Conservation (phyloP, 108 stramenopile species). For the Craspedostauros australis region DNA sequence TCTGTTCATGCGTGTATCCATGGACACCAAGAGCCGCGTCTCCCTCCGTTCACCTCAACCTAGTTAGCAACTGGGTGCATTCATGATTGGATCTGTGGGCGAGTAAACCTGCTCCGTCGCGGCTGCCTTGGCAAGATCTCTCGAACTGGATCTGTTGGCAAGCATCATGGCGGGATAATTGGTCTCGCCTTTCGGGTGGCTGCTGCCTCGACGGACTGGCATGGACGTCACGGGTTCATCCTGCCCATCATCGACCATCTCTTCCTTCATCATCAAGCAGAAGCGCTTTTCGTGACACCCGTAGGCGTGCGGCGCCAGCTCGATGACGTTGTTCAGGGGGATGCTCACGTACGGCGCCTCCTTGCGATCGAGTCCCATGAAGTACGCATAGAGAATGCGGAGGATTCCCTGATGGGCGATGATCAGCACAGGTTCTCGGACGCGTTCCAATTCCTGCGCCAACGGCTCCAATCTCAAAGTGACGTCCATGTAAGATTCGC, state of each 20-base stretch:
- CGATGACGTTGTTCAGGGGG: constrained; percentile 96
- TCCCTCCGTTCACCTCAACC: no score
- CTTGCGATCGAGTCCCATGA: constrained; percentile 92
- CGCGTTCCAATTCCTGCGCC: constrained; percentile 97
- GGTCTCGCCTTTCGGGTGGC: constrained; percentile 7
- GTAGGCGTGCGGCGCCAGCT: constrained; percentile 93
- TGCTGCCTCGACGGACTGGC: no score
- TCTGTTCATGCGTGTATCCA: no score
- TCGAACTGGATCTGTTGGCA: not conserved
- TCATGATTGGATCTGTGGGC: constrained; percentile 46
- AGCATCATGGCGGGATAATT: not conserved
- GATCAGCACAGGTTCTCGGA: constrained; percentile 93
- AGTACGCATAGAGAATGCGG: constrained; percentile 97
- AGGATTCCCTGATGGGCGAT: constrained; percentile 96
- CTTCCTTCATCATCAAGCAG: constrained; percentile 82
- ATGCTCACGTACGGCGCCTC: constrained; percentile 96
- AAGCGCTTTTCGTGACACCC: constrained; percentile 92
- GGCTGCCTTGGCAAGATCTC: not conserved
- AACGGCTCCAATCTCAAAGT: constrained; percentile 94
- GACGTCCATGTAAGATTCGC: constrained; percentile 99
- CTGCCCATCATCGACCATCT: constrained; percentile 87
- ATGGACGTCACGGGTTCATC: constrained; percentile 85
- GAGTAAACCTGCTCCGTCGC: not conserved
- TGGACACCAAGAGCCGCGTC: no score
- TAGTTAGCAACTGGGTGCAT: constrained; percentile 56